Evolutionary conservation across 441 rosid species (phyloP), one percentile per base, ranked within the genome.

Genomic region (Pelargonium myrrhifolium): DNA sequence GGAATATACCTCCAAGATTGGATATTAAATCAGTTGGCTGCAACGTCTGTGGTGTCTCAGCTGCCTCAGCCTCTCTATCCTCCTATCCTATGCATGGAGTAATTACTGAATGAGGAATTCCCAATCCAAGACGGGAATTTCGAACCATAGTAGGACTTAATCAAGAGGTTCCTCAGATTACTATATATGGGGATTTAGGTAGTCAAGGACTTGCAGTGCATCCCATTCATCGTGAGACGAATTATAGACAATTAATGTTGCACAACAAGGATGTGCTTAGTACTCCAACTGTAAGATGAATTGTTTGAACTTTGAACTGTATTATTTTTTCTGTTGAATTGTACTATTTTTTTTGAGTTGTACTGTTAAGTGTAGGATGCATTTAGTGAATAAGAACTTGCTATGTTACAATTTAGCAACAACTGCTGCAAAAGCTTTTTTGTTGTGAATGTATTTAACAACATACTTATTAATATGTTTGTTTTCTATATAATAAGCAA

Each of bases 101-200:
- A 56, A 1, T 74, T 6, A 58, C 56, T 47, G 62, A 71, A 75
- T 10, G 72, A 75, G 35, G 65, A 68, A 62, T 45, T 53, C 10
- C 74, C 68, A 9, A 75, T 18, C 78, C 78, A 75, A 49, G 65
- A 40, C 24, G 78, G 74, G 17, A 75, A 71, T 7, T 20, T 43
- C 6, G 42, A 10, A 62, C 74, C 78, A 45, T 28, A 22, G 62
- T 66, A 71, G 12, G 3, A 62, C 14, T 9, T 24, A 37, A 75
- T 71, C 20, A 21, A 61, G 24, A 75, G 71, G 18, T 53, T 14
- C 58, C 43, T 70, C 26, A 75, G 39, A 12, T 66, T 66, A 28
- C 15, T 15, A 62, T 71, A n/a, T n/a, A n/a, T n/a, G 68, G 20
- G 55, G 75, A 43, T 67, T 56, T 42, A 75, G 64, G 35, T 10